Evolutionary conservation across 208 protist species (phyloP).

Genomic region (Leptomonas seymouri): DNA sequence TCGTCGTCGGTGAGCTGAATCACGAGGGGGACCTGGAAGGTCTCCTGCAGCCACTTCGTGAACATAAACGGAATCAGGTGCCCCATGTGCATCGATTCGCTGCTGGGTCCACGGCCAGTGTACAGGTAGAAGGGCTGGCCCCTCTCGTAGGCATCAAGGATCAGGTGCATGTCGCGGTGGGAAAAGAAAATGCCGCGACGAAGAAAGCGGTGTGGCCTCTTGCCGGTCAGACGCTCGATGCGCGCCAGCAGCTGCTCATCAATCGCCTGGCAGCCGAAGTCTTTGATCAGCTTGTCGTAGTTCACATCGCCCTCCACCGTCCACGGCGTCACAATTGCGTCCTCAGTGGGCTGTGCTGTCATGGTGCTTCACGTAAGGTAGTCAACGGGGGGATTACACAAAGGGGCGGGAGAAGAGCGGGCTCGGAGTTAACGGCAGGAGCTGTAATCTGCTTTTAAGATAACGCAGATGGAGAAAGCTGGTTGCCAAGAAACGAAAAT

Average conservation of each 20-base stretch:
- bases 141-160: constrained; percentile 97
- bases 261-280: constrained; percentile 92
- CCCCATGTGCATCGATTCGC: constrained; percentile 98
- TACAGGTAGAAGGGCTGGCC: constrained; percentile 99
- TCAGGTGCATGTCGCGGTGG: constrained; percentile 97
- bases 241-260: constrained; percentile 82
- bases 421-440: background rate
- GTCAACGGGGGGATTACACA: background rate
- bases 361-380: background rate
- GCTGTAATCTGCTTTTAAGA: too few species aligned
- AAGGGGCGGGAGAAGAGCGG: background rate
- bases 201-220: constrained; percentile 89
- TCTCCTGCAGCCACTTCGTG: constrained; percentile 99
- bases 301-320: constrained; percentile 93
- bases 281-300: constrained; percentile 94
- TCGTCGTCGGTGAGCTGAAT: constrained; percentile 99
- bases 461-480: too few species aligned
- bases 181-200: constrained; percentile 98
- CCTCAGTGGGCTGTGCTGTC: constrained; percentile 12
- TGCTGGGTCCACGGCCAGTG: constrained; percentile 99
- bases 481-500: too few species aligned
- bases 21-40: constrained; percentile 98
- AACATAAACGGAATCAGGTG: constrained; percentile 99
- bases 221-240: constrained; percentile 87
- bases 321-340: constrained; percentile 90